Evolutionary conservation across 148 eudicot genomes (phyloP).

Genomic region (Arctostaphylos glauca): DNA sequence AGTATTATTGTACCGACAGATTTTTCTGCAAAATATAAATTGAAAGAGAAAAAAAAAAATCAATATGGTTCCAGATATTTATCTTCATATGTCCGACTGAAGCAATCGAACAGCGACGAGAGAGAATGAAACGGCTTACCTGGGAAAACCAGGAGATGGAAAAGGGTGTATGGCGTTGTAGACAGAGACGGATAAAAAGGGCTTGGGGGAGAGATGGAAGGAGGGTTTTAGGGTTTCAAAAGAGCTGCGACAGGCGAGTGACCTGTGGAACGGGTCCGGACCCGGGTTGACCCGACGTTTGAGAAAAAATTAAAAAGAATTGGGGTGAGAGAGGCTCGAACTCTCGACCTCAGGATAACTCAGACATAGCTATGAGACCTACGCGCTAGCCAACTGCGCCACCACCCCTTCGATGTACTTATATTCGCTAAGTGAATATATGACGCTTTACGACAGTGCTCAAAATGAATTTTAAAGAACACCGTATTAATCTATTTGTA

Average conservation of each 20-base stretch:
- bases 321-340: constrained; percentile 41
- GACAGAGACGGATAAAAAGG: background rate
- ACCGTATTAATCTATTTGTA: too few relatives aligned
- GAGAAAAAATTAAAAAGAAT: background rate
- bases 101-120: background rate
- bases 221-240: constrained; percentile 16
- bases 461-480: too few relatives aligned
- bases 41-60: background rate
- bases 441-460: too few relatives aligned
- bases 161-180: background rate
- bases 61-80: background rate
- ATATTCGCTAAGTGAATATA: too few relatives aligned
- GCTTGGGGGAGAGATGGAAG: background rate
- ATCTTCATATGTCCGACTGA: background rate
- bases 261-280: background rate
- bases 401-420: constrained; percentile 17
- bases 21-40: background rate
- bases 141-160: background rate
- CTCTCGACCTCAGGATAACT: constrained; percentile 37
- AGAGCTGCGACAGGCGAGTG: too few relatives aligned
- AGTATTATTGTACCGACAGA: background rate
- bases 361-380: constrained; percentile 29
- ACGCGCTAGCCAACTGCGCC: constrained; percentile 41
- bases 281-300: too few relatives aligned
- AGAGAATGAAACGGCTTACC: background rate